Evolutionary conservation across 106 monocot species (phyloP).

Genomic region (Ottelia alismoides): DNA sequence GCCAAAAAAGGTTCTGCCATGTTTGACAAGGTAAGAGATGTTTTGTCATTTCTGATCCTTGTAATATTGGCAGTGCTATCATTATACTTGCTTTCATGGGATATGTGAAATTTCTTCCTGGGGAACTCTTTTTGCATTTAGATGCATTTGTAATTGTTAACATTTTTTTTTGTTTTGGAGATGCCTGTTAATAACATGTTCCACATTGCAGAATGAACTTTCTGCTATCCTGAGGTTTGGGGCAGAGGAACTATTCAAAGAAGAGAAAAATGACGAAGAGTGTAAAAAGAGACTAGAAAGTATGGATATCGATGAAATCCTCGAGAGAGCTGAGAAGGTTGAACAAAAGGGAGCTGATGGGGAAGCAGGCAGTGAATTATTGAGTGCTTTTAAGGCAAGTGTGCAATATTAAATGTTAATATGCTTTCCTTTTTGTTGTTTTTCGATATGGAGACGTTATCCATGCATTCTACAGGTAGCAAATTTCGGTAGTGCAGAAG

Average conservation of each 20-base stretch:
- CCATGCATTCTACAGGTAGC: constrained; percentile 81
- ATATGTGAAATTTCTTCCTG: too few species aligned
- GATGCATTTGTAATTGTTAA: too few species aligned
- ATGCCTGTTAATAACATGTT: too few species aligned
- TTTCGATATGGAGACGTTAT: too few species aligned
- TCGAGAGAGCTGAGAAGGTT: constrained; percentile 99
- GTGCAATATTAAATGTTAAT: not conserved
- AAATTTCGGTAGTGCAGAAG: constrained; percentile 82
- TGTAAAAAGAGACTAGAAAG: constrained; percentile 80
- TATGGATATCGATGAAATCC: constrained; percentile 99
- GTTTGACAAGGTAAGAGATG: constrained; percentile 82
- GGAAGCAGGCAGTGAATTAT: constrained; percentile 77
- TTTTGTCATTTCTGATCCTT: too few species aligned
- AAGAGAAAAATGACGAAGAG: constrained; percentile 96
- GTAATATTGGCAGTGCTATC: too few species aligned
- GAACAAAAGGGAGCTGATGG: constrained; percentile 70
- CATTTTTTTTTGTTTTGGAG: too few species aligned
- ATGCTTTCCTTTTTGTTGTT: too few species aligned
- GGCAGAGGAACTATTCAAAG: constrained; percentile 96
- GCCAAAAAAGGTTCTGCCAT: constrained; percentile 82
- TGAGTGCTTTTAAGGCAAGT: constrained; percentile 91
- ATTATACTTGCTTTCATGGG: too few species aligned
- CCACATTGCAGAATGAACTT: constrained; percentile 95
- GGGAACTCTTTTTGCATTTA: too few species aligned
- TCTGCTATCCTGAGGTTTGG: constrained; percentile 98